Evolutionary conservation across 2,329 filamentous ascomycete species (phyloP), one percentile per base, ranked within the genome.

Genomic region (Sphaerulina musiva): DNA sequence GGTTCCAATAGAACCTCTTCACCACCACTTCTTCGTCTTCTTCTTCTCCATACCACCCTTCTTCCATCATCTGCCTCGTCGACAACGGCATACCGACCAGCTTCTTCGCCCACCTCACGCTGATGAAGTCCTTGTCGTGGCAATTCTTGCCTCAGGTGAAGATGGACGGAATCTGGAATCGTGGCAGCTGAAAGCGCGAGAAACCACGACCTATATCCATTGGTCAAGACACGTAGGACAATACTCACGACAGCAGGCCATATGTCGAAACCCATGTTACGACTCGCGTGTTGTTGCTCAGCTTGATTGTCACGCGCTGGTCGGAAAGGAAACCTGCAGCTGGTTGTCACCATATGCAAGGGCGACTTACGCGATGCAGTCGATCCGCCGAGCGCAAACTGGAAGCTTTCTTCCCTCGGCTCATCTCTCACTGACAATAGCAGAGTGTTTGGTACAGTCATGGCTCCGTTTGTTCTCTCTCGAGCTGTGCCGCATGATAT

Each of bases 401-500:
- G 20, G 20, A 20, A 20, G 20, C 20, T 20, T 20, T 20, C 20
- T 20, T 20, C 20, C 20, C 20, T 20, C 20, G 20, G 20, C 20
- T 20, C 20, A 20, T 20, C 20, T 20, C 11, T 36, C 32, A 36
- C 32, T 36, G 38, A 20, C 20, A 20, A 20, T 20, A 20, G 20
- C 20, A 20, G 20, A 20, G 20, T 20, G 20, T 20, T 20, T 20
- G 20, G 20, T 20, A 20, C 20, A 20, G 20, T 2, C 20, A 50
- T 50, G 48, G 38, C 50, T 20, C 20, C 42, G 17, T 55, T 55
- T 43, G n/a, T 54, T 20, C 55, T 57, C 42, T 40, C 51, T n/a
- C 46, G 51, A 26, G 51, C 55, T 11, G 54, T 43, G 14, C n/a
- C 42, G 11, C 5, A 54, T 12, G 55, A 54, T 43, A 40, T 57